Evolutionary conservation across 257 asterid species (phyloP), one percentile per base, ranked within the genome.

Genomic region (Capsicum baccatum): DNA sequence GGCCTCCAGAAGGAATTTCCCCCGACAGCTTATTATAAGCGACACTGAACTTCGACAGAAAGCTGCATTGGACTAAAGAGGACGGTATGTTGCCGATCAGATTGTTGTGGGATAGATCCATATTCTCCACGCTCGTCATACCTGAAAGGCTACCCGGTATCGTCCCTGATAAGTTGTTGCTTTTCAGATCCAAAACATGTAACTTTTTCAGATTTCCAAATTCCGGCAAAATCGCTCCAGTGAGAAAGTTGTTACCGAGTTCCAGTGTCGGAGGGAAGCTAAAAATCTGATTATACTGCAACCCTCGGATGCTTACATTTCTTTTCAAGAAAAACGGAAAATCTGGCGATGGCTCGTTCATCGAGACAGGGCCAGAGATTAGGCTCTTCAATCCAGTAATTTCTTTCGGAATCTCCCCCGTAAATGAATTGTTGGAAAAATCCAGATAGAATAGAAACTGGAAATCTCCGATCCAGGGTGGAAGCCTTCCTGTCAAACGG

Each of bases 191-290:
- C 86, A 95, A 87, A 69, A 92, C 88, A 67, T 90, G 97, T 79
- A 93, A 64, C 86, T 86, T 89, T 82, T 71, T 92, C 87, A 95
- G 85, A 85, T 92, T 91, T 19, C 98, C 95, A 55, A 95, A 95
- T 86, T 92, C 96, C 0, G 96, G 96, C 94, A 91, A 92, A 79
- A 95, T 91, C 55, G 88, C 86, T 50, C 98, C 98, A 0, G 91
- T 90, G 59, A 95, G 91, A 60, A 81, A 83, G 84, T 95, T 95
- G 87, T 92, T 92, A 21, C 94, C 91, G 4, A 95, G 95, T 59
- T 89, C 96, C 83, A 95, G 73, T 3, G 93, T 91, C 0, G 94
- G 94, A 55, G 96, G 98, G 83, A 95, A 90, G 86, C 93, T 91
- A 57, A 85, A 42, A 17, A 89, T 88, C 86, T 89, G 91, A 84